These are phyloP conservation scores for Flaveria trinervia DNA, from an alignment of 129 eudicot genomes.

Conservation along the genomic window DNA sequence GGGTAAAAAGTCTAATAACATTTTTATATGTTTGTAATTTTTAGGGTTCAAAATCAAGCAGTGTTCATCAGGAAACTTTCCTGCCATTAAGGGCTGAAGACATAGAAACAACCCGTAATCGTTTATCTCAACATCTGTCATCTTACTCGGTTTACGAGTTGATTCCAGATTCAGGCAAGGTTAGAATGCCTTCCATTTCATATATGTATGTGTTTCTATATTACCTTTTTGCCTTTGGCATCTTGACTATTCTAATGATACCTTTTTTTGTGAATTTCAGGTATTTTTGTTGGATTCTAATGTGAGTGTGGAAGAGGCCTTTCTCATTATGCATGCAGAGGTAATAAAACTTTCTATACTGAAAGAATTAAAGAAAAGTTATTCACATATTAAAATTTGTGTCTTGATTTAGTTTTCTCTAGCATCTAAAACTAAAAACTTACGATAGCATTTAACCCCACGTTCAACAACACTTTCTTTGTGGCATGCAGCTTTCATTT, in stretches of 20 bases:
- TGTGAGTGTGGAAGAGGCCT: constrained; percentile 53
- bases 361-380: background rate
- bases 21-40: constrained; percentile 6
- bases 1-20: background rate
- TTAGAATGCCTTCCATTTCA: constrained; percentile 33
- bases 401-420: background rate
- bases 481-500: too few relatives aligned
- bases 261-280: constrained; percentile 26
- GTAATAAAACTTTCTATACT: constrained; percentile 24
- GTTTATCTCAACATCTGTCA: constrained; percentile 49
- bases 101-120: constrained; percentile 47
- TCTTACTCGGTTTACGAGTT: constrained; percentile 44
- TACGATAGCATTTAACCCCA: too few relatives aligned
- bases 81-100: constrained; percentile 41
- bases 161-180: constrained; percentile 74
- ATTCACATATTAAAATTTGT: background rate
- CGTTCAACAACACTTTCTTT: too few relatives aligned
- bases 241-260: constrained; percentile 10
- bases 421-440: too few relatives aligned
- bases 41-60: constrained; percentile 48
- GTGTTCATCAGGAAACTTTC: constrained; percentile 22
- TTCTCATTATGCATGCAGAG: constrained; percentile 53
- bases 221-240: constrained; percentile 18
- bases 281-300: constrained; percentile 52
- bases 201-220: background rate